phyloP scores from a whole-genome alignment of 1,139 yeast genomes.

The Arxiozyma telluris region DNA sequence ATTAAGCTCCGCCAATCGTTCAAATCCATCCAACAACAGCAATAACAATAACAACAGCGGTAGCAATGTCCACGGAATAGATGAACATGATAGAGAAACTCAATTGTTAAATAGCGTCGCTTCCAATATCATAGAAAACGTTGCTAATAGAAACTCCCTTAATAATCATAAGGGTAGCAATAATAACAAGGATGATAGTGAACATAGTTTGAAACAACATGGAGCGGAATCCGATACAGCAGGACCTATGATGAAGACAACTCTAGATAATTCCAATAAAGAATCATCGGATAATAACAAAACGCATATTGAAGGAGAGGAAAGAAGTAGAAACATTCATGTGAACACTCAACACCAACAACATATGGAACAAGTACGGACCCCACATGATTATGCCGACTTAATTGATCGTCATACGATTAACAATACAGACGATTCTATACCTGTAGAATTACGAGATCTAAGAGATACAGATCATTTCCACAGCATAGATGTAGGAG shows the following conservation, averaged over 20 bases:
- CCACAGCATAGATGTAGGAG: slow-evolving; percentile 13
- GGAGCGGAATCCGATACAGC: slow-evolving; percentile 2
- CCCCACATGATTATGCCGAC: neutral
- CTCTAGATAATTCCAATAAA: neutral
- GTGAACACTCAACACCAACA: slow-evolving; percentile 1
- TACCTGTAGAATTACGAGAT: slow-evolving; percentile 1
- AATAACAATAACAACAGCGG: slow-evolving; percentile 10
- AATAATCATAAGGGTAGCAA: slow-evolving; percentile 11
- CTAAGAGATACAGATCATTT: neutral
- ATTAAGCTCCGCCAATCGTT: neutral
- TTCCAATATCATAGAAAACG: slow-evolving; percentile 11
- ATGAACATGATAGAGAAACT: slow-evolving; percentile 13
- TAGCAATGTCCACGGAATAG: slow-evolving; percentile 9
- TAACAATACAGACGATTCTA: slow-evolving; percentile 6
- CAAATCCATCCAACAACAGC: neutral
- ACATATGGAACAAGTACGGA: neutral
- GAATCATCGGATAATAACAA: slow-evolving; percentile 4
- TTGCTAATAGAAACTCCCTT: slow-evolving; percentile 3
- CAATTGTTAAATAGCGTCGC: slow-evolving; percentile 10
- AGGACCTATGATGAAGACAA: neutral
- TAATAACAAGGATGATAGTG: slow-evolving; percentile 24
- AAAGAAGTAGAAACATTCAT: slow-evolving; percentile 10
- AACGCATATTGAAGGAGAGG: slow-evolving; percentile 7
- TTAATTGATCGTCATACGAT: slow-evolving; percentile 13
- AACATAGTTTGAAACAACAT: slow-evolving; percentile 3